Base-by-base conservation (phyloP, 192 early-diverging fungal genomes). In the Phlyctochytrium arcticum region DNA sequence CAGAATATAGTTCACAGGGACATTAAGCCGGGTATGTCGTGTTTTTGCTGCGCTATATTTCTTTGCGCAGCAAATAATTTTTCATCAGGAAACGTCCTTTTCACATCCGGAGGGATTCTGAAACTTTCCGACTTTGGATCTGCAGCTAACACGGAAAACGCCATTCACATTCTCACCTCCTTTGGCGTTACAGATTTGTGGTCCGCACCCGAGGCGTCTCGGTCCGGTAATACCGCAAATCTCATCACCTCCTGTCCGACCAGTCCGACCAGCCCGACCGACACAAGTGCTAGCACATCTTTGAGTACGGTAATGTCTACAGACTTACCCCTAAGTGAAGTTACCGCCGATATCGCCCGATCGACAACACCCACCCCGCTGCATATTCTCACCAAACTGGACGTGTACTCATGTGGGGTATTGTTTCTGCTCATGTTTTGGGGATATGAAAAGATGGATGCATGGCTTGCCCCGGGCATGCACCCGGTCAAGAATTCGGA, bases 91-190 rank as follows among this genome's bases (percentile, higher is more conserved):
- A 66, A 66, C 54, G 26, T 66, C 27, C 54, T 66, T n/a, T 66
- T 60, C 54, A 26, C 24, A 5, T 17, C 36, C 7, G 36, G 23
- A 5, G 64, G 64, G 9, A 10, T 10, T 8, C 23, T 66, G 17
- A 66, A 66, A 19, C 33, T 66, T 15, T 29, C 56, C 54, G 64
- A 66, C 26, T 66, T 66, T 39, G 64, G 64, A 23, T 66, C 64
- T 12, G 64, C 64, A 12, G 64, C 54, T 29, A 54, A 66, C 30
- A 66, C 53, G n/a, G 27, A 33, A 17, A 60, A 66, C 21, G 27
- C 36, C 5, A 58, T 66, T 15, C 64, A 66, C 31, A 66, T 59
- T 24, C 54, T 66, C 15, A 66, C 64, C 6, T 23, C 8, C 17
- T 66, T 60, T 32, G 64, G 64, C 15, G 35, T 36, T 1, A 66